Evolutionary conservation across 208 protist genomes (phyloP).

Genomic region (Trypanosoma scelopori): DNA sequence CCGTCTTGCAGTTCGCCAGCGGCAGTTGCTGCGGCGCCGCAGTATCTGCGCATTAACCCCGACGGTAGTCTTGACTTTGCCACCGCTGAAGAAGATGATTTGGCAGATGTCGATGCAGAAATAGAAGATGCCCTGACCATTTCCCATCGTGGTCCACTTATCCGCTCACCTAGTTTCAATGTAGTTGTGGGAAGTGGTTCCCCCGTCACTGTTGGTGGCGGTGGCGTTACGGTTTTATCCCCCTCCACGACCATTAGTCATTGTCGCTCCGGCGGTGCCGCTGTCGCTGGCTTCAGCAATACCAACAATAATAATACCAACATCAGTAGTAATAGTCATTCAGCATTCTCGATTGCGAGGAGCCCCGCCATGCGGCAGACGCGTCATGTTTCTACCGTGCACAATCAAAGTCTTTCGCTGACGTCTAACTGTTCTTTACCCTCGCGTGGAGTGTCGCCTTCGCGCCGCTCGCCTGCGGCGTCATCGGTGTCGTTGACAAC

Average conservation of each 20-base stretch:
- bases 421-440: constrained; percentile 25
- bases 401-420: constrained; percentile 26
- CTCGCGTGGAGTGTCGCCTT: constrained; percentile 57
- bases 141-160: not conserved
- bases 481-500: constrained; percentile 30
- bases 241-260: too few species aligned
- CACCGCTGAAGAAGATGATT: constrained; percentile 55
- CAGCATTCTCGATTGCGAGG: constrained; percentile 1
- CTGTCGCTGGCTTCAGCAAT: not conserved
- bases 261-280: not conserved
- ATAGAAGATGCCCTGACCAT: constrained; percentile 23
- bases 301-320: constrained; percentile 9
- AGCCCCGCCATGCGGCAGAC: constrained; percentile 9
- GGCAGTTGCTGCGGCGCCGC: constrained; percentile 36
- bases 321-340: constrained; percentile 15
- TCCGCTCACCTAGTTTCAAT: constrained; percentile 10
- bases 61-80: constrained; percentile 81
- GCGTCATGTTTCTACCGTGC: constrained; percentile 10
- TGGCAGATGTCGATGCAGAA: constrained; percentile 39
- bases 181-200: constrained; percentile 7
- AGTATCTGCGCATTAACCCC: constrained; percentile 84
- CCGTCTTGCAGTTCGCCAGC: constrained; percentile 36
- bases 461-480: constrained; percentile 38
- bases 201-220: not conserved
- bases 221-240: not conserved